Percentiles rank a stretch among this genome's conserved stretches.
phyloP scores from a whole-genome alignment of 140 eudicot genomes.

The Stevia rebaudiana region DNA sequence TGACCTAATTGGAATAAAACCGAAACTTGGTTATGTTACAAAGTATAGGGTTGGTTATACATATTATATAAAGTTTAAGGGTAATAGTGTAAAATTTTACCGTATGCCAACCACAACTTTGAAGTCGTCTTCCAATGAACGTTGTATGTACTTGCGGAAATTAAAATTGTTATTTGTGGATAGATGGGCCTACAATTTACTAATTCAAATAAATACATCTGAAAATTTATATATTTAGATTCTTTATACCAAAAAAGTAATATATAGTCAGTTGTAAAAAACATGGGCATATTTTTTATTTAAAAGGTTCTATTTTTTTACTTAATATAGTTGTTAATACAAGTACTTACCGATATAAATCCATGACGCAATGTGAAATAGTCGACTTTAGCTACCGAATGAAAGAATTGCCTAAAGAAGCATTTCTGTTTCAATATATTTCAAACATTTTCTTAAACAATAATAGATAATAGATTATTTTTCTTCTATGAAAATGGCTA shows the following conservation, averaged over 20 bases:
- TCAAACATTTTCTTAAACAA: neutral
- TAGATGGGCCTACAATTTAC: conserved; percentile 59
- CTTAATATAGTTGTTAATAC: neutral
- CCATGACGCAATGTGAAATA: conserved; percentile 75
- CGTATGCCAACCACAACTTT: conserved; percentile 67
- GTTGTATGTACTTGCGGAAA: conserved; percentile 59
- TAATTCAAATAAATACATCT: too few species aligned
- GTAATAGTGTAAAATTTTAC: conserved; percentile 18
- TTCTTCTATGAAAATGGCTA: neutral
- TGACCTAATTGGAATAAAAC: too few species aligned
- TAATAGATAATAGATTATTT: neutral
- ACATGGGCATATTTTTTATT: too few species aligned
- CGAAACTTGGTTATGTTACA: too few species aligned
- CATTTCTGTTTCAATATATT: conserved; percentile 37
- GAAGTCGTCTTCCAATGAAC: conserved; percentile 73
- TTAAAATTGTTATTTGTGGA: conserved; percentile 50
- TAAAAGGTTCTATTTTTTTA: neutral
- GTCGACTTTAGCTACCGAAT: conserved; percentile 64
- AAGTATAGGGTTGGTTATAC: neutral
- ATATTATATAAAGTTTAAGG: neutral
- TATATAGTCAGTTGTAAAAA: too few species aligned
- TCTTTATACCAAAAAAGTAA: too few species aligned
- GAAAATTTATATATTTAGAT: too few species aligned
- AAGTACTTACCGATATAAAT: conserved; percentile 51
- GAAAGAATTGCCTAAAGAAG: conserved; percentile 65